Evolutionary conservation across 139 green algal genomes (phyloP), one percentile per base, ranked within the genome.

Genomic region (Raphidocelis subcapitata): DNA sequence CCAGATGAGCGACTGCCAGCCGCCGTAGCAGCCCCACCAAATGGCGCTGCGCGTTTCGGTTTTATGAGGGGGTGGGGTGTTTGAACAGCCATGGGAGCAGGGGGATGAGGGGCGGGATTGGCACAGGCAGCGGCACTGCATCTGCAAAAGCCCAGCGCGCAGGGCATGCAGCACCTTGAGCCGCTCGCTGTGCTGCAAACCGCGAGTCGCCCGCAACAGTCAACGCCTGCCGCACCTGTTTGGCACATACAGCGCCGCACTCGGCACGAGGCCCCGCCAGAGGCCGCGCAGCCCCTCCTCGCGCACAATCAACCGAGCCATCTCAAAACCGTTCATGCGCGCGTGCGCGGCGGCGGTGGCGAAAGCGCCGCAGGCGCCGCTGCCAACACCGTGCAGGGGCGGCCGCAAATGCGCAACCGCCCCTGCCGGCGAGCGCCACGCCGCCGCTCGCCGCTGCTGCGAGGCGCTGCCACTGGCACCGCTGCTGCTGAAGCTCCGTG

Each of bases 11-110:
- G 83, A 79, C 73, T 97, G 90, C 65, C 86, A 96, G 10, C 79
- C 85, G 33, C 94, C 94, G 75, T 98, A 98, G 2, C 81, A 76
- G 32, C 82, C 85, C 94, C 94, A 98, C 88, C 86, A 87, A 3
- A 87, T 54, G 3, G 77, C 80, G 41, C 64, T 83, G 56, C 72
- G 86, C 21, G 8, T 18, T n/a, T 49, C 8, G 41, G n/a, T n/a
- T n/a, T n/a, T n/a, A n/a, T n/a, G n/a, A n/a, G n/a, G n/a, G n/a
- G n/a, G n/a, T n/a, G n/a, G n/a, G n/a, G n/a, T n/a, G n/a, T n/a
- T n/a, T n/a, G n/a, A n/a, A n/a, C 41, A 49, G 41, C 8, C 41
- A 49, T 49, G 41, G 41, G 8, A 12, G 41, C 41, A 49, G 41
- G 41, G 12, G 8, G 41, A 49, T 20, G 41, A 49, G 41, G 41